Evolutionary conservation across 2,329 filamentous ascomycete species (phyloP), one percentile per base, ranked within the genome.

Genomic region (Aspergillus ustus): DNA sequence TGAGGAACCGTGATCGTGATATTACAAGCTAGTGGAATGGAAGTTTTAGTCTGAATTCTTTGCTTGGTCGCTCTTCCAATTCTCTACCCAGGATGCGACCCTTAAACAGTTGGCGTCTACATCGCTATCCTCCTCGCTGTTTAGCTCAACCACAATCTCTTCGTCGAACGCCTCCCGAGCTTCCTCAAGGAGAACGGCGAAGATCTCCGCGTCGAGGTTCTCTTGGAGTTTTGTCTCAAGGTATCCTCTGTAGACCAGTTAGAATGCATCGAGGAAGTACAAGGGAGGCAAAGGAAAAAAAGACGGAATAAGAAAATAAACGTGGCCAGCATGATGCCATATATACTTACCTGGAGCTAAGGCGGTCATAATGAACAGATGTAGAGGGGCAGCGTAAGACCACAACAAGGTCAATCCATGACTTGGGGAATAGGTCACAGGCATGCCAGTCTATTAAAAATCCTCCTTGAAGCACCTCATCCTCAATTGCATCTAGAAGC

Each of bases 361-460:
- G 80, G 57, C 95, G 87, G 76, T 99, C 95, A 74, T 95, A 98
- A 2, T 97, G 84, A 15, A 90, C 82, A 20, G 86, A 87, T 19
- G 92, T 93, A 69, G 95, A 88, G 59, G 91, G 92, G 63, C 80
- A 82, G 50, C 95, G 85, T 65, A 99, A 78, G 59, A 99, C 95
- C 5, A 98, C 91, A 0, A 99, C 93, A 2, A 99, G 85, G 75
- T 99, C 95, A 73, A 99, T 90, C 92, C 93, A 96, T 72, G 90
- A 90, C 74, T 91, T 89, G 2, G 95, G 95, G 73, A 98, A 98
- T 22, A 98, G 80, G 72, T 98, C 95, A 80, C 94, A 98, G 2
- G 93, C 94, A 79, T 99, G 95, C 94, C 95, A 99, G 80, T 99
- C 95, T 72, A 99, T 91, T 69, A 99, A 88, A 77, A 88, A 91